Evolutionary conservation across 345 rosid genomes (phyloP).

Genomic region (Citrus mangshanensis): DNA sequence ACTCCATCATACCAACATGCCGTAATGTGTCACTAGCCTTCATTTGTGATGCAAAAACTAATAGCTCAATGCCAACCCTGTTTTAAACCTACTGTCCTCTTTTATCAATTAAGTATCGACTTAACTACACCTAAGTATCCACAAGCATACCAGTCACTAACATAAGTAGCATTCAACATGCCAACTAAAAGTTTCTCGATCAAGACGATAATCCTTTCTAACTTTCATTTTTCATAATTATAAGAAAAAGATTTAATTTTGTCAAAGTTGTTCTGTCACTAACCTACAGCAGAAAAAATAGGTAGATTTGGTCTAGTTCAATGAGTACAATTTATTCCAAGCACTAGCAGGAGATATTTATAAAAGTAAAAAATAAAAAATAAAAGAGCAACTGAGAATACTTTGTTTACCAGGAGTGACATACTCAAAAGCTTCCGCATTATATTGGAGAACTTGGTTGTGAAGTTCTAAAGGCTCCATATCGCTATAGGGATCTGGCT

Average conservation of each 20-base stretch:
- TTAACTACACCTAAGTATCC: neutral
- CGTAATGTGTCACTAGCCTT: neutral
- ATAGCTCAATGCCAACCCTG: neutral
- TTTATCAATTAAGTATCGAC: neutral
- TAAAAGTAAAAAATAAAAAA: neutral
- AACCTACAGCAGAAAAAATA: neutral
- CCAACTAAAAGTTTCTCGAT: neutral
- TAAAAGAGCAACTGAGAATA: constrained; percentile 30
- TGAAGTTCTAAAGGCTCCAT: constrained; percentile 55
- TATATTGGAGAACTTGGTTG: constrained; percentile 59
- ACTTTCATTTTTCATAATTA: neutral
- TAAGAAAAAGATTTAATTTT: neutral
- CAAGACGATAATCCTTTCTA: neutral
- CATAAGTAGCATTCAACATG: neutral
- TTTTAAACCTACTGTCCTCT: neutral
- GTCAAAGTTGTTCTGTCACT: neutral
- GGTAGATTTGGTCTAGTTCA: neutral
- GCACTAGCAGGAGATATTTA: neutral
- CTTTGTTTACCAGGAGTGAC: constrained; percentile 70
- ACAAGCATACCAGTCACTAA: neutral
- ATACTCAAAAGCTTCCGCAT: constrained; percentile 84
- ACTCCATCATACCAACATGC: neutral
- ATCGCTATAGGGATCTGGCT: constrained; percentile 24
- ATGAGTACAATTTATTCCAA: neutral
- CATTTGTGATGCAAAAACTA: neutral